These are phyloP conservation scores for Parasarocladium wereldwijsianum DNA, from an alignment of 2,329 filamentous ascomycete species.

Conservation along the genomic window DNA sequence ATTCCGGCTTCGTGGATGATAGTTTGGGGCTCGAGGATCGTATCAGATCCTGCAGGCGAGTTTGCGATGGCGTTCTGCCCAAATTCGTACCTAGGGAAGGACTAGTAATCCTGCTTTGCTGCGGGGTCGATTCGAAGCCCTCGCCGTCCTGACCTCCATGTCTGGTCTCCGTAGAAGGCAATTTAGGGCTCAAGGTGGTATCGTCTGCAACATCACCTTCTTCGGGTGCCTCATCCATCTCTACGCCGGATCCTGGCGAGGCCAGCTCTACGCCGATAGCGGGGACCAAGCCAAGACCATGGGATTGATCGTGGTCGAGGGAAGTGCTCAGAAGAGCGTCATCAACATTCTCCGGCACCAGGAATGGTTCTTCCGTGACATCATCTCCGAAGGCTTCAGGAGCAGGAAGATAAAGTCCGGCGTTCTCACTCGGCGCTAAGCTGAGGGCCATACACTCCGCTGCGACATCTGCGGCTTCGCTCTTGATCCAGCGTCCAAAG, in stretches of 20 bases:
- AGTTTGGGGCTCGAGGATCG: constrained; percentile 22
- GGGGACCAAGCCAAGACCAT: too few relatives aligned
- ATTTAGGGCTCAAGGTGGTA: constrained; percentile 13
- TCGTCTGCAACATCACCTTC: constrained; percentile 29
- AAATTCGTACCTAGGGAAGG: too few relatives aligned
- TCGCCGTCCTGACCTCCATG: too few relatives aligned
- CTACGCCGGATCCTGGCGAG: constrained; percentile 37
- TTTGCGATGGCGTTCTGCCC: too few relatives aligned
- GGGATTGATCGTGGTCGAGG: constrained; percentile 22
- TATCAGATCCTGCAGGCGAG: too few relatives aligned
- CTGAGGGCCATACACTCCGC: constrained; percentile 62
- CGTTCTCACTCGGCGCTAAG: constrained; percentile 13
- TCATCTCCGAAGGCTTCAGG: too few relatives aligned
- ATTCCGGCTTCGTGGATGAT: constrained; percentile 5
- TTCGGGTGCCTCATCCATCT: too few relatives aligned
- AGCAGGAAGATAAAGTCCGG: too few relatives aligned
- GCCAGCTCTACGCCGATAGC: too few relatives aligned
- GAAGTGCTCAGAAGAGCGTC: constrained; percentile 26
- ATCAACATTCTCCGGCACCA: constrained; percentile 14
- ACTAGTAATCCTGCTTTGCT: constrained; percentile 29
- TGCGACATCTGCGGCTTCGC: constrained; percentile 65
- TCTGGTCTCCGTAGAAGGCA: too few relatives aligned
- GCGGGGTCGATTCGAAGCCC: constrained; percentile 47
- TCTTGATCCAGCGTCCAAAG: constrained; percentile 63
- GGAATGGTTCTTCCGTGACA: constrained; percentile 11